Conservation (phyloP, 2,329 filamentous ascomycete genomes). For the Colletotrichum brevisporum region DNA sequence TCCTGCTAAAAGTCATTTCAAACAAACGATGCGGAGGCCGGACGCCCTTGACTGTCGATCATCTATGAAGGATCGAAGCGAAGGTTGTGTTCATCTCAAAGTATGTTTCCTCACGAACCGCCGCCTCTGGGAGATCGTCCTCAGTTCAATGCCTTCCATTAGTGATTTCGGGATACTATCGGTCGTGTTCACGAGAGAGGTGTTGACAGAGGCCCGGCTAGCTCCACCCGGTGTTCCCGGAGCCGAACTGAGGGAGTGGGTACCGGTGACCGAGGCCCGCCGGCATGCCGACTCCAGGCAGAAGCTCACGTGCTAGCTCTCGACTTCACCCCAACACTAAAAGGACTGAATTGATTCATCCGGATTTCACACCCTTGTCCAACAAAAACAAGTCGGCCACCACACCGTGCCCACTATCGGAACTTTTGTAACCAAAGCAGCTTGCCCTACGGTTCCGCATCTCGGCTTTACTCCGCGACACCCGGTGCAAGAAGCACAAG, state of each 20-base stretch:
- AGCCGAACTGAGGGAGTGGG: conserved; percentile 17
- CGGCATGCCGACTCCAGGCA: conserved; percentile 16
- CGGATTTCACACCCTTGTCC: neutral
- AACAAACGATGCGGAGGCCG: neutral
- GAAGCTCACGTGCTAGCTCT: conserved; percentile 30
- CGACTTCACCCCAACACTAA: neutral
- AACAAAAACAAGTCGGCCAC: neutral
- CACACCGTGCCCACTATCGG: neutral
- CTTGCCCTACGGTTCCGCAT: neutral
- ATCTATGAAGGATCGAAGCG: neutral
- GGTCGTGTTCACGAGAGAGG: no score
- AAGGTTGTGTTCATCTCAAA: neutral
- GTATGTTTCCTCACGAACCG: neutral
- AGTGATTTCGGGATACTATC: no score
- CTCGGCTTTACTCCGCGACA: conserved; percentile 2
- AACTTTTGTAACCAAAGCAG: conserved; percentile 3
- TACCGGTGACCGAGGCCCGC: neutral
- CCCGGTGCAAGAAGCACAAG: neutral
- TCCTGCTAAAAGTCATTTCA: neutral
- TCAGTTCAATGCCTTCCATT: neutral
- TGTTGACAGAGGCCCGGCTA: no score
- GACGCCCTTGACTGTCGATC: neutral
- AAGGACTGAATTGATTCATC: neutral
- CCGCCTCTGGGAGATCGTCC: neutral
- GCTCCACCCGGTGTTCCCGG: conserved; percentile 5